These are phyloP conservation scores for Vaucheria bursata DNA, from an alignment of 352 stramenopile genomes.

Conservation along the genomic window DNA sequence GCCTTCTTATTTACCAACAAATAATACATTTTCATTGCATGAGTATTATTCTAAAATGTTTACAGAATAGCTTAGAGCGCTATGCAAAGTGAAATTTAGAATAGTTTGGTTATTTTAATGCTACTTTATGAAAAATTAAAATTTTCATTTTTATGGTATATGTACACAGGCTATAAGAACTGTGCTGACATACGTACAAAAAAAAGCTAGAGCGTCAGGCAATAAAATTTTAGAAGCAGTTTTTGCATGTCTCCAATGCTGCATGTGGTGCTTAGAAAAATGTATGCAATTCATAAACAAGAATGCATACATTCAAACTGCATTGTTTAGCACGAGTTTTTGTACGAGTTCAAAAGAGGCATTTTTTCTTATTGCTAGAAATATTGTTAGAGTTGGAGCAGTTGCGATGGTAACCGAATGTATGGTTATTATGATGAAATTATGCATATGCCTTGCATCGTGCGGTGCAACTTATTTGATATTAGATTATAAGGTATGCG, in stretches of 20 bases:
- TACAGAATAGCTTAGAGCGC: too few relatives aligned
- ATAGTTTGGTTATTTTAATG: too few relatives aligned
- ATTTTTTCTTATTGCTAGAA: constrained; percentile 88
- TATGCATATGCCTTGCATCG: background rate
- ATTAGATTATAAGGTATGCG: too few relatives aligned
- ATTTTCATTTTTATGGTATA: too few relatives aligned
- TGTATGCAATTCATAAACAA: constrained; percentile 94
- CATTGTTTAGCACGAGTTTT: constrained; percentile 79
- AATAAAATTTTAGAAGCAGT: constrained; percentile 65
- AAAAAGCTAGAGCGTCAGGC: constrained; percentile 69
- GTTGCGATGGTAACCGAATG: constrained; percentile 77
- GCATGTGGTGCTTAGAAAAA: constrained; percentile 84
- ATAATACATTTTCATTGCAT: too few relatives aligned
- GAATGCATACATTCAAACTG: constrained; percentile 87
- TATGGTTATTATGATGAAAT: constrained; percentile 77
- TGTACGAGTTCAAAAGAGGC: constrained; percentile 74
- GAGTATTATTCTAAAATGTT: too few relatives aligned
- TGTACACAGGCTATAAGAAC: constrained; percentile 82
- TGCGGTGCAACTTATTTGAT: too few relatives aligned
- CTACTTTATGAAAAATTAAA: too few relatives aligned
- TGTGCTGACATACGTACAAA: constrained; percentile 79
- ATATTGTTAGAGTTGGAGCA: constrained; percentile 75
- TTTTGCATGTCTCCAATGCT: constrained; percentile 80
- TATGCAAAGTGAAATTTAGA: too few relatives aligned
- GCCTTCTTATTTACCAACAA: too few relatives aligned